Evolutionary conservation across 108 stramenopile genomes (phyloP).

Genomic region (Nannochloropsis gaditana): DNA sequence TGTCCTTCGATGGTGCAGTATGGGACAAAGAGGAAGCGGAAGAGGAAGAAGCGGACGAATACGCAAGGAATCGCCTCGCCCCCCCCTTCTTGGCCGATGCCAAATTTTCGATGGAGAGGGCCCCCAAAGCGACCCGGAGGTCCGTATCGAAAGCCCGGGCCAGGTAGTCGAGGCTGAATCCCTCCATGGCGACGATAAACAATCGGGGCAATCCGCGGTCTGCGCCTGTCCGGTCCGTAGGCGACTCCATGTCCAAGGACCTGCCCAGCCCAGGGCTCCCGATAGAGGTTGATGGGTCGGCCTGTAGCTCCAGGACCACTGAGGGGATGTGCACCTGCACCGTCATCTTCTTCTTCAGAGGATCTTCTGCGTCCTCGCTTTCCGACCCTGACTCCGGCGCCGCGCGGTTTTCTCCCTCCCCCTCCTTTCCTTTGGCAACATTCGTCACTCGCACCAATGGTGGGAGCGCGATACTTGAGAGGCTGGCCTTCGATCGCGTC

Average conservation of each 20-base stretch:
- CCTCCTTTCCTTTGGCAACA: no score
- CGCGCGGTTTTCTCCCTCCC: not conserved
- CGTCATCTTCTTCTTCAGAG: not conserved
- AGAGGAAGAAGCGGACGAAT: not conserved
- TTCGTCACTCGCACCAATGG: not conserved
- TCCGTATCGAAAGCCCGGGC: not conserved
- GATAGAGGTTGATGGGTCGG: not conserved
- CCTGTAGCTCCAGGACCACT: not conserved
- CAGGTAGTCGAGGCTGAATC: not conserved
- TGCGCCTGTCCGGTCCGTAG: not conserved
- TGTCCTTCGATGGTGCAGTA: not conserved
- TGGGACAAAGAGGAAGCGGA: not conserved
- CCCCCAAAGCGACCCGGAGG: not conserved
- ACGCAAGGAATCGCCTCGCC: not conserved
- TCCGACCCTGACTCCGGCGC: not conserved
- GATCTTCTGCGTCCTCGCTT: not conserved
- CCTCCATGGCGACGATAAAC: not conserved
- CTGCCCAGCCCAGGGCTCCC: no score
- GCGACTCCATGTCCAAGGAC: not conserved
- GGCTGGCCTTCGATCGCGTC: not conserved
- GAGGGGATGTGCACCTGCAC: not conserved
- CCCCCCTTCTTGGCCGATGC: not conserved
- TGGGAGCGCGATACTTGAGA: not conserved
- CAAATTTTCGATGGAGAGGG: not conserved
- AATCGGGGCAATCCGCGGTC: not conserved